Percentiles rank a stretch among this genome's conserved stretches.
Conservation (phyloP, 2,329 filamentous ascomycete genomes). For the Colletotrichum falcatum region DNA sequence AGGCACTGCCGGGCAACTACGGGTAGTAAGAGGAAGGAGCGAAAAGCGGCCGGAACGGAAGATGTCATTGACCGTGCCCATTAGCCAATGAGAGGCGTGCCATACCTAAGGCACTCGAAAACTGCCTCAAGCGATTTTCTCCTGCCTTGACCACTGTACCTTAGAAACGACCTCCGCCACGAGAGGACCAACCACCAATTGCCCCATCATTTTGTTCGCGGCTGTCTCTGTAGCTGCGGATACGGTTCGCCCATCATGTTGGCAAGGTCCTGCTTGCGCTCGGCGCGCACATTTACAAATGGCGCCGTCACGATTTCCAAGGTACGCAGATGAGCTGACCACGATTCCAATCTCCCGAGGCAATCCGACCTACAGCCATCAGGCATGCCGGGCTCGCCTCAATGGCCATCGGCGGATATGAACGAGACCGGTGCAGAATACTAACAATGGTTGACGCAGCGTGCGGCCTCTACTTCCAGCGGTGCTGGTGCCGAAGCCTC, state of each 20-base stretch:
- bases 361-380: conserved; percentile 43
- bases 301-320: conserved; percentile 77
- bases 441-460: conserved; percentile 61
- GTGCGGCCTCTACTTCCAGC: conserved; percentile 79
- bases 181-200: conserved; percentile 49
- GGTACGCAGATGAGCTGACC: conserved; percentile 69
- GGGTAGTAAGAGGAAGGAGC: conserved; percentile 34
- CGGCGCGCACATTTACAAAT: conserved; percentile 87
- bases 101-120: conserved; percentile 42
- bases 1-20: conserved; percentile 30
- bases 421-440: conserved; percentile 44
- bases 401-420: conserved; percentile 41
- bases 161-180: conserved; percentile 41
- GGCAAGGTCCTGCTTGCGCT: conserved; percentile 90
- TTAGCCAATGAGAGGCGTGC: conserved; percentile 33
- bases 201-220: conserved; percentile 50
- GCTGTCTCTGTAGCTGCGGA: conserved; percentile 53
- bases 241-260: conserved; percentile 79
- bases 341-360: conserved; percentile 51
- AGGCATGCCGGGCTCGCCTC: conserved; percentile 35
- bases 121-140: conserved; percentile 42
- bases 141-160: conserved; percentile 37
- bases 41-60: conserved; percentile 38
- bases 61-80: conserved; percentile 34
- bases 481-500: conserved; percentile 76